phyloP scores from a whole-genome alignment of 2,329 filamentous ascomycete species.

The Claviceps maximensis region DNA sequence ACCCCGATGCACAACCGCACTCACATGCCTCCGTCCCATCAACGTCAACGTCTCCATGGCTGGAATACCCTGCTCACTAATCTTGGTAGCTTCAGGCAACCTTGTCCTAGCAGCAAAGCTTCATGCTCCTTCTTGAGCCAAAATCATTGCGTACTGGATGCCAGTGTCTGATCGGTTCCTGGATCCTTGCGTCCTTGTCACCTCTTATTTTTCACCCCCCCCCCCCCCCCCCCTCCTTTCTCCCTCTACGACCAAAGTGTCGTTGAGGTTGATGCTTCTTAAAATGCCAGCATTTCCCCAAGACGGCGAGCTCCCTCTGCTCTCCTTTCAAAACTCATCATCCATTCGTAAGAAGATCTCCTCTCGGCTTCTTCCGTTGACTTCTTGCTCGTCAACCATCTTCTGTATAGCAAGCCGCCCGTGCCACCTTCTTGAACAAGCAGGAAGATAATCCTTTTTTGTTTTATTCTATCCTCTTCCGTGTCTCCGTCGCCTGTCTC shows the following conservation, averaged over 20 bases:
- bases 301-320: not conserved
- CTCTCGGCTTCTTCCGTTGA: not conserved
- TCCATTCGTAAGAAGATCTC: not conserved
- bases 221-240: not conserved
- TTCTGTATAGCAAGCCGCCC: not conserved
- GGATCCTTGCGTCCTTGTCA: slow-evolving; percentile 6
- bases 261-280: slow-evolving; percentile 5
- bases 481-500: not conserved
- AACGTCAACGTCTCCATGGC: not conserved
- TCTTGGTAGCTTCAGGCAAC: slow-evolving; percentile 19
- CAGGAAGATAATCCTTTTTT: not conserved
- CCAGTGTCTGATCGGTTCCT: slow-evolving; percentile 6
- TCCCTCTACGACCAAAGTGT: not conserved
- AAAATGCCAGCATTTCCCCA: slow-evolving; percentile 4
- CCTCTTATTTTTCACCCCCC: not conserved
- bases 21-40: not conserved
- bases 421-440: not conserved
- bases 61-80: slow-evolving; percentile 1
- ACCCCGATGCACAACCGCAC: not conserved
- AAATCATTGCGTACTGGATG: not conserved
- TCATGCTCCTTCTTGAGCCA: slow-evolving; percentile 4
- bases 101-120: slow-evolving; percentile 9
- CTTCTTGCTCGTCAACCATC: not conserved
- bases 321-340: not conserved
- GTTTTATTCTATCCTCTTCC: not conserved